Evolutionary conservation across 2,329 filamentous ascomycete genomes (phyloP).

Genomic region (Aureobasidium melanogenum): DNA sequence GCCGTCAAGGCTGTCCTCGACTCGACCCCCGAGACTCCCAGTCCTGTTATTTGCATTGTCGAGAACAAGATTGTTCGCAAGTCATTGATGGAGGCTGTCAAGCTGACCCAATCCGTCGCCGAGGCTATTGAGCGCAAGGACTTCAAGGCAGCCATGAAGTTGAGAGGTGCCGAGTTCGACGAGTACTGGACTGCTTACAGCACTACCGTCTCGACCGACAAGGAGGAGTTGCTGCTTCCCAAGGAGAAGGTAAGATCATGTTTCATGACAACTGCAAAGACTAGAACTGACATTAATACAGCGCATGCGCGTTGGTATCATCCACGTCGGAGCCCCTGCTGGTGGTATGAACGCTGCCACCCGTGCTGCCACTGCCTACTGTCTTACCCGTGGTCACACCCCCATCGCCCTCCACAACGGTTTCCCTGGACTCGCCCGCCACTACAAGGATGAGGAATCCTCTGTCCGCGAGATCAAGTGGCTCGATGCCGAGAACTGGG

Average conservation of each 20-base stretch:
- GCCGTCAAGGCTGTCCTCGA: conserved; percentile 87
- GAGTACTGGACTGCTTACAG: conserved; percentile 88
- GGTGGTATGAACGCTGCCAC: conserved; percentile 98
- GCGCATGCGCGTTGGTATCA: conserved; percentile 88
- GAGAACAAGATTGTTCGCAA: conserved; percentile 97
- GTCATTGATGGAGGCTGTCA: conserved; percentile 79
- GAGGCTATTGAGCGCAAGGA: conserved; percentile 75
- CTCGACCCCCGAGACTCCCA: conserved; percentile 78
- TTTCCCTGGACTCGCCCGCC: conserved; percentile 85
- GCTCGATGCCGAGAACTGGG: conserved; percentile 93
- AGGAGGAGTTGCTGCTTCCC: conserved; percentile 59
- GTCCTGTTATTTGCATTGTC: conserved; percentile 89
- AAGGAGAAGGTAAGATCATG: conserved; percentile 53
- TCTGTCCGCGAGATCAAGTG: conserved; percentile 80
- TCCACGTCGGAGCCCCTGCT: conserved; percentile 92
- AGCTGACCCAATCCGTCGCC: conserved; percentile 75
- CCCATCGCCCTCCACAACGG: conserved; percentile 92
- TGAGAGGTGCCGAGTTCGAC: conserved; percentile 86
- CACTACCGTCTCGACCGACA: conserved; percentile 77
- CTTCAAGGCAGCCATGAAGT: conserved; percentile 76
- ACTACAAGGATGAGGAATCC: conserved; percentile 72
- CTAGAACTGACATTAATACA: conserved; percentile 26
- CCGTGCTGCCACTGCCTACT: conserved; percentile 87
- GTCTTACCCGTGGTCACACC: conserved; percentile 81
- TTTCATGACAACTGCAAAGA: neutral